phyloP scores from a whole-genome alignment of 2,329 filamentous ascomycete species.

The Celoporthe dispersa region DNA sequence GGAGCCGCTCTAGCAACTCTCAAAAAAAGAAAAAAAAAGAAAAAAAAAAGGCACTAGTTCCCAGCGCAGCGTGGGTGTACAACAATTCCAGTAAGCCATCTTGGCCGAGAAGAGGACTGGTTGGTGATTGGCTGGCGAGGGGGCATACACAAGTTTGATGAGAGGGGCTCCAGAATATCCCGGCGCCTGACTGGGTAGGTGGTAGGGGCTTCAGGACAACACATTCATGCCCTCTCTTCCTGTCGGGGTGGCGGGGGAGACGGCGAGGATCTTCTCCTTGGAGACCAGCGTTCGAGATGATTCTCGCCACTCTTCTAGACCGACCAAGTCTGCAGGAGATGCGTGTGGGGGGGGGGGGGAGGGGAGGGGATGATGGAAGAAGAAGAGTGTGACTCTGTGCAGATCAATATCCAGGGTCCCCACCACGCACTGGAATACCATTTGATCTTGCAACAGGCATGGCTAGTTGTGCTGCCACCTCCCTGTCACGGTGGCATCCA shows the following conservation, averaged over 20 bases:
- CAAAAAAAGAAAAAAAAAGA: too few relatives aligned
- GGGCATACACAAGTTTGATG: background rate
- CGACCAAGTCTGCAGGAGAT: background rate
- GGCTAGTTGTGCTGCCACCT: background rate
- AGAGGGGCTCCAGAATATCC: background rate
- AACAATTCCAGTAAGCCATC: background rate
- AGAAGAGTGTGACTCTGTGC: background rate
- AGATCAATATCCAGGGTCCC: conserved; percentile 1
- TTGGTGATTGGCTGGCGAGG: background rate
- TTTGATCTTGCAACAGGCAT: background rate
- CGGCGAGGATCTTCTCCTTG: background rate
- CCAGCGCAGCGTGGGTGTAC: background rate
- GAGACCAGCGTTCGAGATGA: background rate
- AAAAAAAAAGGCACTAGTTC: too few relatives aligned
- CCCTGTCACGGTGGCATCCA: background rate
- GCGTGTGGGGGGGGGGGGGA: too few relatives aligned
- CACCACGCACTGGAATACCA: background rate
- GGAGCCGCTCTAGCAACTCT: too few relatives aligned
- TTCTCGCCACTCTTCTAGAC: conserved; percentile 7
- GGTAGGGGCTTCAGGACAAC: background rate
- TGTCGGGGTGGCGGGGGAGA: background rate
- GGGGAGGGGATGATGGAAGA: background rate
- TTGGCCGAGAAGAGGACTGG: background rate
- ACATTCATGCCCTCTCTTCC: background rate
- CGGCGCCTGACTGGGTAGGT: background rate